Evolutionary conservation across 2,329 filamentous ascomycete genomes (phyloP).

Genomic region (Fusarium anthophilum): DNA sequence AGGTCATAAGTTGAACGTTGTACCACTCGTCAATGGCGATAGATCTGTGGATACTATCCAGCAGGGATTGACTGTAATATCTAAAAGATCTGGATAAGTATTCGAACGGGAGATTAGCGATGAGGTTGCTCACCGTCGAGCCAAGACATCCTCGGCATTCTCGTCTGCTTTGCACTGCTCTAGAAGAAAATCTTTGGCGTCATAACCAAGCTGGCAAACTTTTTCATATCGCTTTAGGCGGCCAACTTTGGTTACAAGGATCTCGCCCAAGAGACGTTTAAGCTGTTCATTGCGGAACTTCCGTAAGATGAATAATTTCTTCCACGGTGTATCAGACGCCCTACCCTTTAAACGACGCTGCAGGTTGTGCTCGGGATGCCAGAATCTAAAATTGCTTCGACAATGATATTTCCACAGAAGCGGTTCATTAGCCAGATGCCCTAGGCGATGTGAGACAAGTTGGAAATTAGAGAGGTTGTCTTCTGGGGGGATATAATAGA

Average conservation of each 20-base stretch:
- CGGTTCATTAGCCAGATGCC: slow-evolving; percentile 73
- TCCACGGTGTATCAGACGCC: slow-evolving; percentile 76
- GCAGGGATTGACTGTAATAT: slow-evolving; percentile 77
- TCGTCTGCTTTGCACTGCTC: slow-evolving; percentile 69
- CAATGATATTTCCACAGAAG: slow-evolving; percentile 86
- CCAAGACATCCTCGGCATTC: slow-evolving; percentile 76
- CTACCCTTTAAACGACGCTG: slow-evolving; percentile 61
- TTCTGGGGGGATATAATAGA: slow-evolving; percentile 69
- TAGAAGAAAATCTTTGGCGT: slow-evolving; percentile 86
- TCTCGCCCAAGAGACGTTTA: slow-evolving; percentile 67
- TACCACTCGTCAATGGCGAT: slow-evolving; percentile 83
- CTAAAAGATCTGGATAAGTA: slow-evolving; percentile 50
- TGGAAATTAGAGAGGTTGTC: slow-evolving; percentile 61
- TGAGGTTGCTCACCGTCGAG: slow-evolving; percentile 67
- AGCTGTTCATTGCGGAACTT: slow-evolving; percentile 62
- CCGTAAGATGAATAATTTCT: slow-evolving; percentile 69
- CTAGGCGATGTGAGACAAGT: slow-evolving; percentile 69
- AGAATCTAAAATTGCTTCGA: slow-evolving; percentile 73
- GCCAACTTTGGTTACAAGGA: slow-evolving; percentile 75
- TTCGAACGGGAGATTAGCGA: slow-evolving; percentile 1
- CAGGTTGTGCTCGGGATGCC: slow-evolving; percentile 74
- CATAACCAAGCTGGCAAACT: slow-evolving; percentile 80
- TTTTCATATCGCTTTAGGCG: slow-evolving; percentile 75
- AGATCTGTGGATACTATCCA: slow-evolving; percentile 83
- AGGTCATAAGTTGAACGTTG: slow-evolving; percentile 46